phyloP scores from a whole-genome alignment of 345 rosid species.

The Brassica cretica region DNA sequence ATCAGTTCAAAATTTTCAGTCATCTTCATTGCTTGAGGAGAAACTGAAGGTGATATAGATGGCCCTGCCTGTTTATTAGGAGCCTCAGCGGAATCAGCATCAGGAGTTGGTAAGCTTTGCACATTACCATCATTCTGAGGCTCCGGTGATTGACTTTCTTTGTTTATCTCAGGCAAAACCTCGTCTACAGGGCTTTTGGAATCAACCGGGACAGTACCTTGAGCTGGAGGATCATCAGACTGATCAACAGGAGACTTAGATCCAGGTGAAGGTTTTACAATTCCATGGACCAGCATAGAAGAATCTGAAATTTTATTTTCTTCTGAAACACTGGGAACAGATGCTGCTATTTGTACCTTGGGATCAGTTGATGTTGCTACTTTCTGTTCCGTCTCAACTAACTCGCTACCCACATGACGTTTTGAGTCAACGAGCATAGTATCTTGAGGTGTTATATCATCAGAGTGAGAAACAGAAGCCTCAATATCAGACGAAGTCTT shows the following conservation, averaged over 20 bases:
- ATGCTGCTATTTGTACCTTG: background rate
- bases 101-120: slow-evolving; percentile 2
- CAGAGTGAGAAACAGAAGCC: slow-evolving; percentile 27
- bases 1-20: slow-evolving; percentile 21
- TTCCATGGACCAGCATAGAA: slow-evolving; percentile 9
- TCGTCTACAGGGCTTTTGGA: slow-evolving; percentile 24
- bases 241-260: slow-evolving; percentile 26
- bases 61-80: slow-evolving; percentile 3
- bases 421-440: slow-evolving; percentile 29
- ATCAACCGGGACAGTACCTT: slow-evolving; percentile 25
- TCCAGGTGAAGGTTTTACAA: slow-evolving; percentile 11
- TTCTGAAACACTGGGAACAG: slow-evolving; percentile 6
- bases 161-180: slow-evolving; percentile 1
- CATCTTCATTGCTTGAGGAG: slow-evolving; percentile 4
- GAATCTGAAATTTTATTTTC: slow-evolving; percentile 14
- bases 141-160: slow-evolving; percentile 9
- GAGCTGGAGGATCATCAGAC: slow-evolving; percentile 19
- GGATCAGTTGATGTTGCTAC: slow-evolving; percentile 22
- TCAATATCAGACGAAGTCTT: slow-evolving; percentile 24
- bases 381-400: slow-evolving; percentile 16
- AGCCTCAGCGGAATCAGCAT: slow-evolving; percentile 2
- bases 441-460: slow-evolving; percentile 34
- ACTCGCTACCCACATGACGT: slow-evolving; percentile 23
- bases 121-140: background rate
- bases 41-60: slow-evolving; percentile 10